phyloP scores from a whole-genome alignment of 768 basidiomycete genomes.

The Galerina marginata region DNA sequence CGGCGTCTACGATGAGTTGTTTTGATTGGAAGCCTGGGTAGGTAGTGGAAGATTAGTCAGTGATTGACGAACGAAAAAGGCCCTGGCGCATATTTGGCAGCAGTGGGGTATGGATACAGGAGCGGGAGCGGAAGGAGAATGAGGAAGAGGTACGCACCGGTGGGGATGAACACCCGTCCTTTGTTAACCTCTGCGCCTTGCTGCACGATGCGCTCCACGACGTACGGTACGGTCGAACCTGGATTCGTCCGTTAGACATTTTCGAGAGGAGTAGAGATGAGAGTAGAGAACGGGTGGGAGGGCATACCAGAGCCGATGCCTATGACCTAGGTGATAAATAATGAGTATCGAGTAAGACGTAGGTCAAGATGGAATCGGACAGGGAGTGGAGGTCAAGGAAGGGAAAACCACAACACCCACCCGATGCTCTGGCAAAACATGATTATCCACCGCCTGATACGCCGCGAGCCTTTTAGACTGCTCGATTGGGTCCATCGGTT shows the following conservation, averaged over 20 bases:
- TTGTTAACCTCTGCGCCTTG: slow-evolving; percentile 81
- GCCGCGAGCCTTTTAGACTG: slow-evolving; percentile 90
- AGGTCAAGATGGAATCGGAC: no score
- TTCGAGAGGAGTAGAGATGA: slow-evolving; percentile 1
- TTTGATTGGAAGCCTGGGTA: slow-evolving; percentile 88
- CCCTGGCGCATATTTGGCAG: no score
- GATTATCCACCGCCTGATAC: slow-evolving; percentile 90
- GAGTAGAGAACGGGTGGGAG: not conserved
- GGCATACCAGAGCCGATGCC: slow-evolving; percentile 83
- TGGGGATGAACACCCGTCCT: slow-evolving; percentile 87
- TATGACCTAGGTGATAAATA: slow-evolving; percentile 60
- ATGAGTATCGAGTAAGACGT: not conserved
- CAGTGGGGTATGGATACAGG: not conserved
- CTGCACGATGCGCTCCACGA: slow-evolving; percentile 90
- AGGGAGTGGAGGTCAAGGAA: no score
- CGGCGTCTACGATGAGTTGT: slow-evolving; percentile 85
- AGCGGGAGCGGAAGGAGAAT: slow-evolving; percentile 4
- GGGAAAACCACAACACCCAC: slow-evolving; percentile 43
- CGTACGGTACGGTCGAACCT: slow-evolving; percentile 96
- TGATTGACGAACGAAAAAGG: no score
- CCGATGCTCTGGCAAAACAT: slow-evolving; percentile 83
- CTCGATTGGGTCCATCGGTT: slow-evolving; percentile 61
- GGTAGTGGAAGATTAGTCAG: no score
- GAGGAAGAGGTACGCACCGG: slow-evolving; percentile 51
- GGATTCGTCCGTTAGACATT: not conserved